Base-by-base conservation (phyloP, 73 alveolate genomes). In the Tetrahymena thermophila region DNA sequence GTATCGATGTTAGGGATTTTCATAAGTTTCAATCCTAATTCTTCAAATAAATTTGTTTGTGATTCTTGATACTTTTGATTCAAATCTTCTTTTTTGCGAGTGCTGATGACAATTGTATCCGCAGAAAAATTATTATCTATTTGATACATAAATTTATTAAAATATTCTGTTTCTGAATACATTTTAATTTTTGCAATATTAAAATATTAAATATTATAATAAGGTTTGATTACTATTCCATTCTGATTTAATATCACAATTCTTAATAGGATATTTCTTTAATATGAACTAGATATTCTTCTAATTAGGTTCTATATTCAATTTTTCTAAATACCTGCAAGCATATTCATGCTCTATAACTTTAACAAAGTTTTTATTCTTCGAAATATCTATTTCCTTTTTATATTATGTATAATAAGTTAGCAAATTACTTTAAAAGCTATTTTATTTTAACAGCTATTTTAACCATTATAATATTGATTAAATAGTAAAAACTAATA, bases 261-360 rank as follows among this genome's bases (percentile, higher is more conserved):
- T 95, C 57, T 94, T 57, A 19, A 97, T 94, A 16, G 98, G 98
- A 34, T 95, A 94, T 34, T 93, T 94, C 58, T 96, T 94, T 31
- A 96, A 94, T 34, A 97, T 85, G 50, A 94, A 57, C 21, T 96
- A 96, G 15, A 97, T 97, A 93, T 95, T 96, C 93, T 94, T 96
- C 50, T 94, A 56, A 35, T 94, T 97, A 34, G 99, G 98, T 58
- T 95, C 97, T 21, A 97, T 96, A 28, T 97, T 97, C 93, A 97
- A 95, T 21, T 71, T 42, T 42, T 97, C 99, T n/a, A 97, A 94
- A 94, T 97, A 97, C 35, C 98, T 56, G 35, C 97, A 97, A 35
- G 99, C 99, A 96, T 97, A 97, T 94, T 97, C 99, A 84, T 95
- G 93, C 96, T 97, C 96, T 38, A 97, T 96, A 34, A 97, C 99